phyloP scores from a whole-genome alignment of 2,329 filamentous ascomycete species.

The Parastagonospora nodorum region DNA sequence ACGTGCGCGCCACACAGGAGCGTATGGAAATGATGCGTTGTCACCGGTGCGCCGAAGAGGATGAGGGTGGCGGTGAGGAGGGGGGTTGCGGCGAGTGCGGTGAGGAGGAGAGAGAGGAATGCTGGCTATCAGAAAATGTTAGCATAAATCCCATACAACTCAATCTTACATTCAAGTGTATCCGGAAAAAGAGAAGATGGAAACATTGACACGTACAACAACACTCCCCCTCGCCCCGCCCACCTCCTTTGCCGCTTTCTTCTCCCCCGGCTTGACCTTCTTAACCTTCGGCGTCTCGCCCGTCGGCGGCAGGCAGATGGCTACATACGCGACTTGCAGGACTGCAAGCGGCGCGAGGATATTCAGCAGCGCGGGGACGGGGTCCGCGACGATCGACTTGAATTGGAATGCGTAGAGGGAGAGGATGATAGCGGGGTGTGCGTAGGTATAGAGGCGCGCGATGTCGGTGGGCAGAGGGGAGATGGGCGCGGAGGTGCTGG shows the following conservation, averaged over 20 bases:
- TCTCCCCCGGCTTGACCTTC: slow-evolving; percentile 58
- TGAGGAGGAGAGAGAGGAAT: slow-evolving; percentile 69
- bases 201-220: slow-evolving; percentile 45
- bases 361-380: slow-evolving; percentile 65
- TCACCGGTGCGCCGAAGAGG: slow-evolving; percentile 89
- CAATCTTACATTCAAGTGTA: not conserved
- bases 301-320: slow-evolving; percentile 63
- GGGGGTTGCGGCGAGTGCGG: slow-evolving; percentile 61
- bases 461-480: slow-evolving; percentile 54
- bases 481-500: slow-evolving; percentile 46
- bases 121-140: slow-evolving; percentile 60
- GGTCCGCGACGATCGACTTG: slow-evolving; percentile 69
- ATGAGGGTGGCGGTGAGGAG: slow-evolving; percentile 68
- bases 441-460: slow-evolving; percentile 63
- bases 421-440: slow-evolving; percentile 71
- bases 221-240: slow-evolving; percentile 38
- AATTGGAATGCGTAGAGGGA: slow-evolving; percentile 69
- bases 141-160: not conserved
- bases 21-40: slow-evolving; percentile 79
- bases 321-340: slow-evolving; percentile 66
- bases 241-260: slow-evolving; percentile 36
- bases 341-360: slow-evolving; percentile 66
- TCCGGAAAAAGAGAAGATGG: not conserved
- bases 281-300: slow-evolving; percentile 50
- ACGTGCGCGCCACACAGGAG: slow-evolving; percentile 81